Evolutionary conservation across 768 basidiomycete species (phyloP).

Genomic region (Tulasnella sp.): DNA sequence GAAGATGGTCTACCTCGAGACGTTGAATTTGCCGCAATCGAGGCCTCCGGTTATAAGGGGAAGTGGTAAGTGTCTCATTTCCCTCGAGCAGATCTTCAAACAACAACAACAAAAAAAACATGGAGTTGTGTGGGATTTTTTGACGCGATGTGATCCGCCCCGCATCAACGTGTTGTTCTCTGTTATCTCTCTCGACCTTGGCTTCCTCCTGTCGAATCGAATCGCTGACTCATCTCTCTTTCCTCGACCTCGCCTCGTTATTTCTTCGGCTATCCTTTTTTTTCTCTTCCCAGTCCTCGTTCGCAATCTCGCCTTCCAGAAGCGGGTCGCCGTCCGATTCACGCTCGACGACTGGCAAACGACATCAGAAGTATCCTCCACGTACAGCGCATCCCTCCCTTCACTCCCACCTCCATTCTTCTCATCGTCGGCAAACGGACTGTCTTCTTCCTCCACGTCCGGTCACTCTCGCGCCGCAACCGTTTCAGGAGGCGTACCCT

Average conservation of each 20-base stretch:
- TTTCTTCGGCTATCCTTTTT: neutral
- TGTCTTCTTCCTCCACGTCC: neutral
- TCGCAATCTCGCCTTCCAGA: constrained; percentile 77
- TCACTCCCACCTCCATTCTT: constrained; percentile 17
- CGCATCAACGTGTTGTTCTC: neutral
- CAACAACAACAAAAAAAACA: no score
- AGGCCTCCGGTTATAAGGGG: constrained; percentile 27
- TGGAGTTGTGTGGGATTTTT: no score
- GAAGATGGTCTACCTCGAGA: constrained; percentile 9
- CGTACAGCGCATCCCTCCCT: constrained; percentile 40
- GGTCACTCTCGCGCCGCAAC: neutral
- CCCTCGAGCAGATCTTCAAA: neutral
- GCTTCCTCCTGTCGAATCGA: neutral
- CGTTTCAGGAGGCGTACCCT: neutral
- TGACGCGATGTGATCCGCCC: neutral
- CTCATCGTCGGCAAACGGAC: constrained; percentile 23
- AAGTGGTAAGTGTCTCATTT: constrained; percentile 2
- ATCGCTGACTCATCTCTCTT: neutral
- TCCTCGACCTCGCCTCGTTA: neutral
- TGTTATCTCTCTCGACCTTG: neutral
- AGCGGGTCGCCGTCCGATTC: constrained; percentile 80
- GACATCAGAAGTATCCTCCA: constrained; percentile 80
- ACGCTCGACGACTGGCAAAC: constrained; percentile 96
- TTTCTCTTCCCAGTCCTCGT: constrained; percentile 43
- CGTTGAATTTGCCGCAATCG: constrained; percentile 2